Evolutionary conservation across 352 stramenopile species (phyloP).

Genomic region (Aphanomyces euteiches): DNA sequence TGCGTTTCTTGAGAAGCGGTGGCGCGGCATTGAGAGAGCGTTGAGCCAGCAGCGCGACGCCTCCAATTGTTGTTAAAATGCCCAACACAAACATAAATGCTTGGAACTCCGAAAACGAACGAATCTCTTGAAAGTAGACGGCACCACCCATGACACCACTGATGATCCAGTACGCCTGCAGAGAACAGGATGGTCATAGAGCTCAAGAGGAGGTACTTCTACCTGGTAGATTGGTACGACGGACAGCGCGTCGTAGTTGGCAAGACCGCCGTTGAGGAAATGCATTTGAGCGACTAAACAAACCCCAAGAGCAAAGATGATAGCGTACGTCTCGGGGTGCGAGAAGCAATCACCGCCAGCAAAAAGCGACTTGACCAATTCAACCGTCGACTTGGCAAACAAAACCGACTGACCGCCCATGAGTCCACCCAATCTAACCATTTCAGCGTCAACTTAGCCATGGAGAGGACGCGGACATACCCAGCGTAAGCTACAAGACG

Average conservation of each 20-base stretch:
- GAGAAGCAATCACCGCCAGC: slow-evolving; percentile 58
- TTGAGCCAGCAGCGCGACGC: slow-evolving; percentile 77
- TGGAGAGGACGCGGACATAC: slow-evolving; percentile 26
- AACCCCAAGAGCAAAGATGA: slow-evolving; percentile 52
- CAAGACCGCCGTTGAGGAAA: slow-evolving; percentile 71
- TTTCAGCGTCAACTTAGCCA: neutral
- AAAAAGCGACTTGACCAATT: slow-evolving; percentile 69
- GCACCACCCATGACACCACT: slow-evolving; percentile 81
- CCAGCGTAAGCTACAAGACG: slow-evolving; percentile 74
- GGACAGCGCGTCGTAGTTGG: slow-evolving; percentile 75
- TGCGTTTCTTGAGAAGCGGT: slow-evolving; percentile 41
- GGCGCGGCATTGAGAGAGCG: slow-evolving; percentile 48
- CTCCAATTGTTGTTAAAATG: slow-evolving; percentile 74
- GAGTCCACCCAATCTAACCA: slow-evolving; percentile 50
- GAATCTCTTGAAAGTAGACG: slow-evolving; percentile 91
- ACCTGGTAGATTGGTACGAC: slow-evolving; percentile 80
- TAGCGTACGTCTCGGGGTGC: slow-evolving; percentile 63
- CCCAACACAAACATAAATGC: slow-evolving; percentile 81
- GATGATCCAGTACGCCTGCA: slow-evolving; percentile 83
- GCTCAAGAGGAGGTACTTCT: neutral
- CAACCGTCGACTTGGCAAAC: slow-evolving; percentile 79
- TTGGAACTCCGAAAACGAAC: slow-evolving; percentile 65
- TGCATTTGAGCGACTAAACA: slow-evolving; percentile 66
- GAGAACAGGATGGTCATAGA: neutral
- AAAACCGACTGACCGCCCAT: slow-evolving; percentile 80